Base-by-base conservation (phyloP, 192 early-diverging fungal species). In the Rhizoclosmatium sp. region DNA sequence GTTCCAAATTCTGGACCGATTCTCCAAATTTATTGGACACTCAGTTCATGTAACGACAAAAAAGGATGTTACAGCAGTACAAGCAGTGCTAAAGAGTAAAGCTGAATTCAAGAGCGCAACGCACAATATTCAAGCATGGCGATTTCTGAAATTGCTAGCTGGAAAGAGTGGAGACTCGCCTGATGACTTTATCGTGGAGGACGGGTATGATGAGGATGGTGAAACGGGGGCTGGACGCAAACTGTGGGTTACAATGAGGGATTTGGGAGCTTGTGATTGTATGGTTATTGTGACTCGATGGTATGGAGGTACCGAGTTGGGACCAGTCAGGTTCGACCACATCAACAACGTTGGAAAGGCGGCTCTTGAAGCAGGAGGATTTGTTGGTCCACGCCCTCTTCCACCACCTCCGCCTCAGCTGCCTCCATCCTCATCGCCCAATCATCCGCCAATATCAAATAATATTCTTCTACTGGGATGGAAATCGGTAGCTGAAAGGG, bases 301-400 rank as follows among this genome's bases (percentile, higher is more conserved):
- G 78, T 79, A 71, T 46, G 78, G 78, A 48, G 78, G 78, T 23
- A 69, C 65, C 1, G 39, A 70, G 14, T 58, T 79, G 41, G 78
- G 78, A 4, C 78, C 78, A 10, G 78, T 79, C 1, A 16, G 78
- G 40, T 79, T 79, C 54, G 67, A 79, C n/a, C 78, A 79, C 59
- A 79, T 79, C 54, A 69, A 68, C 31, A 62, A 54, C 54, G 45
- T 79, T 1, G 65, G 49, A 19, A 56, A 72, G 31, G 46, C 78
- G 3, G 78, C 78, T n/a, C 19, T 79, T 1, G 44, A 71, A 19
- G 54, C 54, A 39, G 78, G 47, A n/a, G 78, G 78, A 48, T 71
- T 71, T 61, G 58, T 79, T 41, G 1, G 58, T 2, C n/a, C 49
- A 9, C 49, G 16, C 2, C n/a, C 21, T 5, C 7, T 7, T 40